Evolutionary conservation across 495 filamentous ascomycete species (phyloP).

Genomic region (Xeromyces bisporus): DNA sequence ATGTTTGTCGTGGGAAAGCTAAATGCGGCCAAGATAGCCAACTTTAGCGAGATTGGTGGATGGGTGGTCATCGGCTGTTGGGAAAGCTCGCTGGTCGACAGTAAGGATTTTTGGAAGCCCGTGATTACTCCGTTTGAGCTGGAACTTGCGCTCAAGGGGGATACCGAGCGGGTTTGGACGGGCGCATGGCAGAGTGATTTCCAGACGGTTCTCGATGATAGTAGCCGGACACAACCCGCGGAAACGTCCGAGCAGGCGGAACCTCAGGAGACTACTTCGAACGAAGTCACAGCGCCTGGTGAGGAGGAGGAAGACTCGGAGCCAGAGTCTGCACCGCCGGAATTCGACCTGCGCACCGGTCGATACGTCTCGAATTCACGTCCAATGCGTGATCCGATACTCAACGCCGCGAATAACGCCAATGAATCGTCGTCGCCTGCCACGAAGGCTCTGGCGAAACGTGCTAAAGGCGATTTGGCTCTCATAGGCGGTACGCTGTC

Average conservation of each 20-base stretch:
- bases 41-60: slow-evolving; percentile 84
- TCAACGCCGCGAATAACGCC: slow-evolving; percentile 15
- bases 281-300: slow-evolving; percentile 9
- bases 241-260: slow-evolving; percentile 9
- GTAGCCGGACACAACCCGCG: slow-evolving; percentile 6
- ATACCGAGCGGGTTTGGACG: slow-evolving; percentile 56
- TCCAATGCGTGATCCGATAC: slow-evolving; percentile 45
- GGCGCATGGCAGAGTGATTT: slow-evolving; percentile 65
- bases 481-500: slow-evolving; percentile 66
- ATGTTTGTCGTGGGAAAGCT: slow-evolving; percentile 93
- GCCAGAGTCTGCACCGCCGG: slow-evolving; percentile 58
- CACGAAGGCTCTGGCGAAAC: slow-evolving; percentile 34
- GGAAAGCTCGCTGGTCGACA: slow-evolving; percentile 82
- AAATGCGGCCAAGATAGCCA: slow-evolving; percentile 89
- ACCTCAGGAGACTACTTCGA: slow-evolving; percentile 4
- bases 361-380: slow-evolving; percentile 67
- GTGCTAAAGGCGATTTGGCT: slow-evolving; percentile 53
- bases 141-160: slow-evolving; percentile 49
- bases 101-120: slow-evolving; percentile 68
- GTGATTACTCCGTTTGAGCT: slow-evolving; percentile 90
- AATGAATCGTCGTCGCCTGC: slow-evolving; percentile 11
- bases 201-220: slow-evolving; percentile 33
- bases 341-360: slow-evolving; percentile 83
- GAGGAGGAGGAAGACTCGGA: slow-evolving; percentile 36
- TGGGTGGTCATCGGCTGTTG: slow-evolving; percentile 98